Conservation (phyloP, 2,329 filamentous ascomycete species). For the Trichoderma sp. region DNA sequence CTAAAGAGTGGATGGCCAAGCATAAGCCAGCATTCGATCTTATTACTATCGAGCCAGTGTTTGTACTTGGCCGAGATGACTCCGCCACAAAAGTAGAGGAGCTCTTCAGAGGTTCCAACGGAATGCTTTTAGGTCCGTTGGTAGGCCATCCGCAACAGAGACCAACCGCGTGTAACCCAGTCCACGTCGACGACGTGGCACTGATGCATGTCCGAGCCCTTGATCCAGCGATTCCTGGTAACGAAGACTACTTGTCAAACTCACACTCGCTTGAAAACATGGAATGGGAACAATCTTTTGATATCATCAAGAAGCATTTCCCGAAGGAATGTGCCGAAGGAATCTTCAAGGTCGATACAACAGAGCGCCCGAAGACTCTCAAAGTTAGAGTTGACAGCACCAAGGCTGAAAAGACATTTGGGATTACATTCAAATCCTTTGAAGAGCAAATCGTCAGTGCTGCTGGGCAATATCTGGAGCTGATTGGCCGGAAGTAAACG, state of each 20-base stretch:
- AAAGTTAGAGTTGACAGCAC: constrained; percentile 30
- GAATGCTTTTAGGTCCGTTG: constrained; percentile 37
- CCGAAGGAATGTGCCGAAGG: constrained; percentile 9
- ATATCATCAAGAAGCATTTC: constrained; percentile 21
- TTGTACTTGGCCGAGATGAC: constrained; percentile 42
- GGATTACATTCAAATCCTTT: constrained; percentile 36
- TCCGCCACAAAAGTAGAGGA: constrained; percentile 22
- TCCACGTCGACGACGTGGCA: constrained; percentile 27
- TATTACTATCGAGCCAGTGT: constrained; percentile 40
- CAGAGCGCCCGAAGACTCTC: background rate
- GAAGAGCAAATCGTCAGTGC: constrained; percentile 40
- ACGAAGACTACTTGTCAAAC: constrained; percentile 15
- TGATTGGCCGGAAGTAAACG: constrained; percentile 24
- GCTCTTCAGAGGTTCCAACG: constrained; percentile 38
- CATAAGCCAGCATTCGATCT: constrained; percentile 41
- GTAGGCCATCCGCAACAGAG: constrained; percentile 32
- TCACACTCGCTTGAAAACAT: background rate
- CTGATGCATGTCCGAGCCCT: constrained; percentile 21
- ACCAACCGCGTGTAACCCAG: constrained; percentile 31
- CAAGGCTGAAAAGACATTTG: constrained; percentile 38
- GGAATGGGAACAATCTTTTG: background rate
- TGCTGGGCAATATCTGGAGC: constrained; percentile 38
- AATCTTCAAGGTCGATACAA: constrained; percentile 12
- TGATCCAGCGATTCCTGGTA: background rate
- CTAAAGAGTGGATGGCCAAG: constrained; percentile 37